Conservation (phyloP, 768 basidiomycete species). For the Mycena indigotica region DNA sequence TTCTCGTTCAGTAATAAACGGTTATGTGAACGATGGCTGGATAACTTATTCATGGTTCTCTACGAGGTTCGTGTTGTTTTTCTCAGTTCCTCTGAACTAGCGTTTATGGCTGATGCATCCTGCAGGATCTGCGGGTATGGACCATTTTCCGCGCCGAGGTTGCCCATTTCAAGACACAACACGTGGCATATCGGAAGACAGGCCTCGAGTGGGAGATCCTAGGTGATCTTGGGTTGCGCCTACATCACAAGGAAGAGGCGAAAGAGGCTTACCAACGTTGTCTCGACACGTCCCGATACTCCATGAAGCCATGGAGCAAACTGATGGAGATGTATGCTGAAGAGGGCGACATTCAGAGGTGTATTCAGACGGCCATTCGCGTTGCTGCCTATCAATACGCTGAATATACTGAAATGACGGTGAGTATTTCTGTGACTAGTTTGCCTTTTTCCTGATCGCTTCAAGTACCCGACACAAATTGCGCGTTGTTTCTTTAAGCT, state of each 20-base stretch:
- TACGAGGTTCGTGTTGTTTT: constrained; percentile 91
- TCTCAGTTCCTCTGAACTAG: no score
- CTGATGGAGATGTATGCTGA: constrained; percentile 96
- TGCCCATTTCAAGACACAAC: constrained; percentile 98
- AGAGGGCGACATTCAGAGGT: constrained; percentile 90
- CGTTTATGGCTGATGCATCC: no score
- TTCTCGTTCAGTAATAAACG: constrained; percentile 97
- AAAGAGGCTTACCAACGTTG: constrained; percentile 98
- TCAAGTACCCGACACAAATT: constrained; percentile 86
- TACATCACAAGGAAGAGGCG: constrained; percentile 97
- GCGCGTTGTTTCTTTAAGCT: constrained; percentile 92
- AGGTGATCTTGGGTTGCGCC: constrained; percentile 88
- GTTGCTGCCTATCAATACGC: constrained; percentile 91
- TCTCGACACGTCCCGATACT: constrained; percentile 83
- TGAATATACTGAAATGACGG: constrained; percentile 88
- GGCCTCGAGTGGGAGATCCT: constrained; percentile 98
- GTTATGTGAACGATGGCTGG: constrained; percentile 95
- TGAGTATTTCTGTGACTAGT: constrained; percentile 41
- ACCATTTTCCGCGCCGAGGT: constrained; percentile 99
- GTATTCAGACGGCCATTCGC: constrained; percentile 88
- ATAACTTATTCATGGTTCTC: constrained; percentile 97
- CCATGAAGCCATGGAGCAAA: constrained; percentile 90
- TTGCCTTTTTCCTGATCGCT: constrained; percentile 9
- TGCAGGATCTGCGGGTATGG: constrained; percentile 94
- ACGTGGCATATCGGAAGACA: constrained; percentile 96